phyloP scores from a whole-genome alignment of 805 yeast species.

The Yarrowia sp. region DNA sequence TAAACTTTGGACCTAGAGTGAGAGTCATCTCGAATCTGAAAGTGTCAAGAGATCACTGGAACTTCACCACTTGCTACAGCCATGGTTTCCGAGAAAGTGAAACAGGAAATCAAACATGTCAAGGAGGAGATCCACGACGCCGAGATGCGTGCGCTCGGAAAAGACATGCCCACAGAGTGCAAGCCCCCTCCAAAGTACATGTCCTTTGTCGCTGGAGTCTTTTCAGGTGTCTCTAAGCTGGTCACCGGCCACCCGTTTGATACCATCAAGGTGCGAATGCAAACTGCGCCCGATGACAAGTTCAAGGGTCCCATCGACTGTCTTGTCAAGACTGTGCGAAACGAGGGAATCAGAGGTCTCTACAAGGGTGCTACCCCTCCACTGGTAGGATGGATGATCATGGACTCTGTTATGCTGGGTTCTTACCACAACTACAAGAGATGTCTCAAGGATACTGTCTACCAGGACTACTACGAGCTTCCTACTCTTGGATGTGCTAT shows the following conservation, averaged over 20 bases:
- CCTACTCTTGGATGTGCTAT: slow-evolving; percentile 77
- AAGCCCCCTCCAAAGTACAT: slow-evolving; percentile 30
- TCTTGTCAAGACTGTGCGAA: slow-evolving; percentile 68
- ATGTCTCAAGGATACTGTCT: slow-evolving; percentile 68
- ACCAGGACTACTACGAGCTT: slow-evolving; percentile 63
- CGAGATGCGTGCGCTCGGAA: slow-evolving; percentile 22
- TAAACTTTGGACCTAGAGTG: background rate
- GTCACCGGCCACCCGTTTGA: slow-evolving; percentile 95
- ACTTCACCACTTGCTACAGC: background rate
- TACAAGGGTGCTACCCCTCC: slow-evolving; percentile 95
- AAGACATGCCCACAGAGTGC: slow-evolving; percentile 14
- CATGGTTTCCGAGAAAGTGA: slow-evolving; percentile 32
- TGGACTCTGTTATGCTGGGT: slow-evolving; percentile 93
- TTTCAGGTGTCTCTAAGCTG: slow-evolving; percentile 85
- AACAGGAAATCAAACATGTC: slow-evolving; percentile 21
- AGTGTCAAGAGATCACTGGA: background rate
- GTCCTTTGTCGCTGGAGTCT: slow-evolving; percentile 80
- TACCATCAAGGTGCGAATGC: slow-evolving; percentile 85
- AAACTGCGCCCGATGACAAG: slow-evolving; percentile 70
- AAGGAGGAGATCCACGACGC: slow-evolving; percentile 26
- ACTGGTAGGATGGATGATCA: slow-evolving; percentile 87
- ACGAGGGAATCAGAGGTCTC: slow-evolving; percentile 80
- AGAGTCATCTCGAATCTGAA: slow-evolving; percentile 20
- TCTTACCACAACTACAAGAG: slow-evolving; percentile 79
- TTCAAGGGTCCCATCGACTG: slow-evolving; percentile 87